Percentiles rank a stretch among this genome's conserved stretches.
These are phyloP conservation scores for Hibiscus tridactylites DNA, from an alignment of 345 rosid genomes.

Conservation along the genomic window DNA sequence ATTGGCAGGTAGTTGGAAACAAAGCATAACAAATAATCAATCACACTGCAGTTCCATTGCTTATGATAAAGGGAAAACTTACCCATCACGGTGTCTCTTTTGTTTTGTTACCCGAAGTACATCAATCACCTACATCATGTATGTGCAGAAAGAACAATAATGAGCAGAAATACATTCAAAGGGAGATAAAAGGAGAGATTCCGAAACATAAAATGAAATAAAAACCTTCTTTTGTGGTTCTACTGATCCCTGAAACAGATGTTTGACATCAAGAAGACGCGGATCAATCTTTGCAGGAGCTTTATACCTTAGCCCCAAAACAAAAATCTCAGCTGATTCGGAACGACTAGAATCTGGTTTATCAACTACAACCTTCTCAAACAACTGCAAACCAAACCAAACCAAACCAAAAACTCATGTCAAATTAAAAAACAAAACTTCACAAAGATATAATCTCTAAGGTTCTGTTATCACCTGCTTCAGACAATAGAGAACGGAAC, in stretches of 20 bases:
- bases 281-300: conserved; percentile 95
- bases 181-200: background rate
- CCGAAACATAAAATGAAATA: background rate
- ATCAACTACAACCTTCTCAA: conserved; percentile 88
- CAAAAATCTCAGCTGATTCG: conserved; percentile 74
- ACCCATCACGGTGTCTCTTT: conserved; percentile 88
- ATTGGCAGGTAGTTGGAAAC: conserved; percentile 1
- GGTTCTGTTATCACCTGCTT: conserved; percentile 38
- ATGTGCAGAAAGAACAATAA: conserved; percentile 6
- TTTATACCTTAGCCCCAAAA: conserved; percentile 74
- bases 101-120: conserved; percentile 64
- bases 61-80: conserved; percentile 17
- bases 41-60: background rate
- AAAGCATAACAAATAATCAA: background rate
- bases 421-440: background rate
- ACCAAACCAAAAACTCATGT: background rate
- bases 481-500: conserved; percentile 69
- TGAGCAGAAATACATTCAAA: background rate
- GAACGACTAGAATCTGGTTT: conserved; percentile 94
- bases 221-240: conserved; percentile 61
- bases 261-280: conserved; percentile 67
- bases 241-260: conserved; percentile 64
- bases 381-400: conserved; percentile 43
- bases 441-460: background rate
- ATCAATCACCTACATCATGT: conserved; percentile 54